phyloP scores from a whole-genome alignment of 2,329 filamentous ascomycete genomes.

The Fusarium pseudonygamai region DNA sequence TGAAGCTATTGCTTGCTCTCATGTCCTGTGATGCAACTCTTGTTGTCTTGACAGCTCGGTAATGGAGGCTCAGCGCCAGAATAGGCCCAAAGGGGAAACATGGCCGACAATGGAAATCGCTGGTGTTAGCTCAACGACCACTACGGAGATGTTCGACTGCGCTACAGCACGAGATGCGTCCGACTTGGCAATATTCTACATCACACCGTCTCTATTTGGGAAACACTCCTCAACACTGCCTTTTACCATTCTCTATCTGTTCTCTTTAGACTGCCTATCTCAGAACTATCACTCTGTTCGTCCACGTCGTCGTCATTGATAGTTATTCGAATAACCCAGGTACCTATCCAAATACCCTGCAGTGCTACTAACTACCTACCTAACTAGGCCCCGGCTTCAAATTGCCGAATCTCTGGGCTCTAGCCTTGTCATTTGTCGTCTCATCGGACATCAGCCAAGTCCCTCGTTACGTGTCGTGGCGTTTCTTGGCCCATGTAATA shows the following conservation, averaged over 20 bases:
- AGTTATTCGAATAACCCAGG: background rate
- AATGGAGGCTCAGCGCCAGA: slow-evolving; percentile 37
- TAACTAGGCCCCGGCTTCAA: slow-evolving; percentile 14
- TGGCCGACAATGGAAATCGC: slow-evolving; percentile 24
- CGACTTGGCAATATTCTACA: slow-evolving; percentile 22
- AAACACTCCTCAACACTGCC: slow-evolving; percentile 16
- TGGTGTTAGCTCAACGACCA: slow-evolving; percentile 29
- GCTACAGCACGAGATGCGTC: slow-evolving; percentile 27
- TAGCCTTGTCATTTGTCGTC: background rate
- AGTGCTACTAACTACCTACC: background rate
- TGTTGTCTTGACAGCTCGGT: slow-evolving; percentile 27
- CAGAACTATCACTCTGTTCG: background rate
- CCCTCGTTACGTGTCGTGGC: slow-evolving; percentile 3
- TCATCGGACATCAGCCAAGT: slow-evolving; percentile 12
- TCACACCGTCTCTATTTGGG: slow-evolving; percentile 23
- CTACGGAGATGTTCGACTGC: slow-evolving; percentile 31
- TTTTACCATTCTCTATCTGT: background rate
- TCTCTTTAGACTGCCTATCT: background rate
- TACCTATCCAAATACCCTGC: background rate
- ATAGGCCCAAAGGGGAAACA: slow-evolving; percentile 29
- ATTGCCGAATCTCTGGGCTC: slow-evolving; percentile 20
- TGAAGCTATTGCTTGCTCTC: slow-evolving; percentile 1
- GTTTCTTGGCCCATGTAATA: slow-evolving; percentile 31
- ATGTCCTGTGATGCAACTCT: slow-evolving; percentile 8
- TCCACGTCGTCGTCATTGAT: background rate